Evolutionary conservation across 2,329 filamentous ascomycete species (phyloP).

Genomic region (Huntiella abstrusa): DNA sequence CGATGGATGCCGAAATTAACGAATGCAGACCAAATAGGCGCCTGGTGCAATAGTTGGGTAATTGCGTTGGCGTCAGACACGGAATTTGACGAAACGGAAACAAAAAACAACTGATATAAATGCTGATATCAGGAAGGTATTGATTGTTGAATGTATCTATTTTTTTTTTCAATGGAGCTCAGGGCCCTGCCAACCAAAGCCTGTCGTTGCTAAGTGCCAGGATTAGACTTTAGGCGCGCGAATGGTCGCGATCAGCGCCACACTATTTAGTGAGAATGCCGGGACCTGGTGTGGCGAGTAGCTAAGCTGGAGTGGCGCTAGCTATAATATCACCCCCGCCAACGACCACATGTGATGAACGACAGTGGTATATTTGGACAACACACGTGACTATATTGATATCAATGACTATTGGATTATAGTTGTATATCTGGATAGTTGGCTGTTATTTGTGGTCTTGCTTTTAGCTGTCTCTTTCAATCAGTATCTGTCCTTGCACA

Average conservation of each 20-base stretch:
- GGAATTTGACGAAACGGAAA: background rate
- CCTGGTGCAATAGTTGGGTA: background rate
- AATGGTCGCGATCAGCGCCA: slow-evolving; percentile 1
- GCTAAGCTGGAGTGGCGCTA: background rate
- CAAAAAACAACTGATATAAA: background rate
- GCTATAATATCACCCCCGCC: too few relatives aligned
- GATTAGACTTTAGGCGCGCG: slow-evolving; percentile 4
- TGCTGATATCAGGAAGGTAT: background rate
- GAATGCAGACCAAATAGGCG: too few relatives aligned
- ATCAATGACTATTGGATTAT: too few relatives aligned
- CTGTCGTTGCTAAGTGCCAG: background rate
- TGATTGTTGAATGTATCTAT: background rate
- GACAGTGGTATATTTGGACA: too few relatives aligned
- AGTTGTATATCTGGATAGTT: too few relatives aligned
- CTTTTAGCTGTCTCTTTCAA: too few relatives aligned
- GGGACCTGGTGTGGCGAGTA: background rate
- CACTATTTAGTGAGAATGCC: background rate
- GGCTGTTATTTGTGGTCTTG: too few relatives aligned
- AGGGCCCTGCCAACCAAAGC: too few relatives aligned
- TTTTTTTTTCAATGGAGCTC: slow-evolving; percentile 5
- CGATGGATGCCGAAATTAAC: too few relatives aligned
- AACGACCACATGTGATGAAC: too few relatives aligned
- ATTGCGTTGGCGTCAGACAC: background rate
- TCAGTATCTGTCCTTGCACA: background rate
- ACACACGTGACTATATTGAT: too few relatives aligned